Percentiles rank a stretch among this genome's conserved stretches.
Evolutionary conservation across 352 stramenopile genomes (phyloP).

Genomic region (Ophiocytium majus): DNA sequence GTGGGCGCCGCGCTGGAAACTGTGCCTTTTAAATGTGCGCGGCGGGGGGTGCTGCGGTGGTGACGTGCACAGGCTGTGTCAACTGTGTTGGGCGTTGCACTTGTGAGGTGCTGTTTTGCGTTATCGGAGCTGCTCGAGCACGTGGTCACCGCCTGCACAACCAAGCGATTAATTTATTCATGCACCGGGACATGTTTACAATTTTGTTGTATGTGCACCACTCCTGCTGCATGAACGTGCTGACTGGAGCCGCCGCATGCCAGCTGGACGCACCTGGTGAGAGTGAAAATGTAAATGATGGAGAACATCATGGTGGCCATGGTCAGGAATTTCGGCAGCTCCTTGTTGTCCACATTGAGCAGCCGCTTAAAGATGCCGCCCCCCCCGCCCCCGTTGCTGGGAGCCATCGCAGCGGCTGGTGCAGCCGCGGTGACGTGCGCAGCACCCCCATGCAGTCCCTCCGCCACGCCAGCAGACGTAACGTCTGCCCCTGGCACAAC

Average conservation of each 20-base stretch:
- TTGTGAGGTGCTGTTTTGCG: not conserved
- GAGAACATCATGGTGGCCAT: conserved; percentile 77
- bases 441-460: too few relatives aligned
- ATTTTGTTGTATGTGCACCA: not conserved
- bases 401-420: too few relatives aligned
- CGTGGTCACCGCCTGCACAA: not conserved
- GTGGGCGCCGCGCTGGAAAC: not conserved
- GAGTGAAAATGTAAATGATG: conserved; percentile 73
- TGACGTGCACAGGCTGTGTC: not conserved
- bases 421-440: too few relatives aligned
- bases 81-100: not conserved
- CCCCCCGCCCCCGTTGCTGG: too few relatives aligned
- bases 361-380: conserved; percentile 43
- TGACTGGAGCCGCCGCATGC: not conserved
- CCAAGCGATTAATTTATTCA: conserved; percentile 15
- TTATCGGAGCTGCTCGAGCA: not conserved
- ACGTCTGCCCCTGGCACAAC: too few relatives aligned
- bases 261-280: conserved; percentile 59
- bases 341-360: conserved; percentile 51
- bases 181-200: not conserved
- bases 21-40: not conserved
- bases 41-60: not conserved
- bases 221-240: not conserved
- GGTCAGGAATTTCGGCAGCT: conserved; percentile 63
- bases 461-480: too few relatives aligned